A percentile compares a stretch with the other conserved stretches of the same genome.
These are phyloP conservation scores for Quercus rubra DNA, from an alignment of 306 rosid genomes.

Conservation along the genomic window DNA sequence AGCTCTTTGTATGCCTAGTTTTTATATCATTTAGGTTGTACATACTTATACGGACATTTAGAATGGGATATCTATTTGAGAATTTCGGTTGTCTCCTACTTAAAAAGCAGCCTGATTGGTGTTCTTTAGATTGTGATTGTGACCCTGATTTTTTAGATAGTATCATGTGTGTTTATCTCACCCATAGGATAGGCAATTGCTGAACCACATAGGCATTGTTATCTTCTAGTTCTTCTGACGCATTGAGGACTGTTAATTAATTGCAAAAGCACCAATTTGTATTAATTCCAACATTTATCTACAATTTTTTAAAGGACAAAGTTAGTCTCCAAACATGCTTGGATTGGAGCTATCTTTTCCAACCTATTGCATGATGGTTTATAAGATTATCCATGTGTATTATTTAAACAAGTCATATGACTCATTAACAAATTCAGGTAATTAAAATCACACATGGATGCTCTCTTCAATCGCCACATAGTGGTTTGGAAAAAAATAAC, in stretches of 20 bases:
- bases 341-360: too few species aligned
- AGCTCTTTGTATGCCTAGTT: background rate
- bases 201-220: background rate
- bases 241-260: background rate
- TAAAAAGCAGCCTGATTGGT: background rate
- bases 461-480: too few species aligned
- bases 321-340: too few species aligned
- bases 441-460: too few species aligned
- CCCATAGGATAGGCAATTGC: background rate
- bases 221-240: background rate
- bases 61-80: background rate
- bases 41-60: background rate
- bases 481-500: too few species aligned
- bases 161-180: background rate
- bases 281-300: too few species aligned
- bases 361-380: too few species aligned
- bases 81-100: background rate
- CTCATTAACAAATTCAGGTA: too few species aligned
- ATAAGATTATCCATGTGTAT: too few species aligned
- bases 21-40: slow-evolving; percentile 7
- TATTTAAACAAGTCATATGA: too few species aligned
- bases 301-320: background rate
- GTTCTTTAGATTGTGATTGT: background rate
- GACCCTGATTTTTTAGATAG: background rate
- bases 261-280: background rate